Percentiles rank a stretch among this genome's conserved stretches.
phyloP scores from a whole-genome alignment of 768 basidiomycete genomes.

The Russula griseocarnosa region DNA sequence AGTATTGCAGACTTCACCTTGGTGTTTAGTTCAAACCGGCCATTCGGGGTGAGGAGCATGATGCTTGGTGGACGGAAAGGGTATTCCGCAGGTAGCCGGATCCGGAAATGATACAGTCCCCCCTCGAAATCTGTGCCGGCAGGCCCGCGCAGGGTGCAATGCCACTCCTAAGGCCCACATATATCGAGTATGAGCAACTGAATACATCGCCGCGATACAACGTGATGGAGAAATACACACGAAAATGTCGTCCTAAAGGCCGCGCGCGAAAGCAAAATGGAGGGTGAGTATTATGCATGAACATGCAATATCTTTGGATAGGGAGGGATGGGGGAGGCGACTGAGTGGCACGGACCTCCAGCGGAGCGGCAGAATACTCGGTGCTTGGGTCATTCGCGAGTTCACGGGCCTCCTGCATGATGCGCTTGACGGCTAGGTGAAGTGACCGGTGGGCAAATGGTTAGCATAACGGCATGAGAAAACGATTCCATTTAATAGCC shows the following conservation, averaged over 20 bases:
- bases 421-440: slow-evolving; percentile 80
- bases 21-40: slow-evolving; percentile 93
- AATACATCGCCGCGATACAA: not conserved
- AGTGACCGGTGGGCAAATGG: not conserved
- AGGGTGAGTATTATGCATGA: slow-evolving; percentile 11
- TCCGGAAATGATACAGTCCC: slow-evolving; percentile 93
- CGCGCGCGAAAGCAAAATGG: not conserved
- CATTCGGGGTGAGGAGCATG: slow-evolving; percentile 94
- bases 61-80: slow-evolving; percentile 95
- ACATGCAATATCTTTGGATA: not conserved
- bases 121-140: slow-evolving; percentile 87
- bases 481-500: not conserved
- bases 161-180: slow-evolving; percentile 67
- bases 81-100: slow-evolving; percentile 87
- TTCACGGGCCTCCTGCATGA: slow-evolving; percentile 94
- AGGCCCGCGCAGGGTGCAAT: slow-evolving; percentile 92
- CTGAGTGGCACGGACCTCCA: slow-evolving; percentile 51
- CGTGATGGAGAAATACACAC: slow-evolving; percentile 43
- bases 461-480: not conserved
- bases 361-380: slow-evolving; percentile 79
- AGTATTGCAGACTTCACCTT: slow-evolving; percentile 53
- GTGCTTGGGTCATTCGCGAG: slow-evolving; percentile 78
- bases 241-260: slow-evolving; percentile 76
- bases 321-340: not conserved
- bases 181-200: slow-evolving; percentile 13